Evolutionary conservation across 148 eudicot genomes (phyloP).

Genomic region (Camellia granthamiana): DNA sequence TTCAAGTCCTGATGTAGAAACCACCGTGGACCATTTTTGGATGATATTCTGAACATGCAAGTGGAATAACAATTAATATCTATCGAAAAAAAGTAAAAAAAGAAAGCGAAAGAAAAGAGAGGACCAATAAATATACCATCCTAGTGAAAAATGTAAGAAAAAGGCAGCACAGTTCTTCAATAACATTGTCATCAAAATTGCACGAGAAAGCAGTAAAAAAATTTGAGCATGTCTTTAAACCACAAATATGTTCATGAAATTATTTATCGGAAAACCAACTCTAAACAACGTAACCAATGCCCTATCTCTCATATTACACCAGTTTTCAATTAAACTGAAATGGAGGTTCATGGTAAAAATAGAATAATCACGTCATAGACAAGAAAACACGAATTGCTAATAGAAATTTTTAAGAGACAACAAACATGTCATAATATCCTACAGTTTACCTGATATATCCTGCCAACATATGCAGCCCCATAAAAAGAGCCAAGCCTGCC

Average conservation of each 20-base stretch:
- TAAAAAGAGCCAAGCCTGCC: conserved; percentile 78
- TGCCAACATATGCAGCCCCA: conserved; percentile 73
- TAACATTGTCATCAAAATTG: neutral
- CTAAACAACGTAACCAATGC: no score
- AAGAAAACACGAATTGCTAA: no score
- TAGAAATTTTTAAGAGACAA: no score
- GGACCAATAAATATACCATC: neutral
- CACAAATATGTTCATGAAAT: no score
- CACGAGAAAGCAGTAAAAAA: neutral
- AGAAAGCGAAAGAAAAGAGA: neutral
- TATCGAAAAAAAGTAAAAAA: no score
- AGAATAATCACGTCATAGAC: no score
- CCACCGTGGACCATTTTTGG: conserved; percentile 81
- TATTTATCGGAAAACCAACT: no score
- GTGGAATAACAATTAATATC: neutral
- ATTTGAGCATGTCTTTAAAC: neutral
- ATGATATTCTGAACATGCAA: conserved; percentile 38
- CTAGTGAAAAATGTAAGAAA: neutral
- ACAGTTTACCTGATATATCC: conserved; percentile 65
- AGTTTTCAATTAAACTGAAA: no score
- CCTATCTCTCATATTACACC: no score
- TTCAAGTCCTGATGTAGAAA: conserved; percentile 57
- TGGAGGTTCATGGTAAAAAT: no score
- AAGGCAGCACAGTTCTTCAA: neutral
- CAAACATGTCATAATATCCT: no score